A percentile compares a stretch with the other conserved stretches of the same genome.
Evolutionary conservation across 2,329 filamentous ascomycete genomes (phyloP).

Genomic region (Monilinia vaccinii-corymbosi): DNA sequence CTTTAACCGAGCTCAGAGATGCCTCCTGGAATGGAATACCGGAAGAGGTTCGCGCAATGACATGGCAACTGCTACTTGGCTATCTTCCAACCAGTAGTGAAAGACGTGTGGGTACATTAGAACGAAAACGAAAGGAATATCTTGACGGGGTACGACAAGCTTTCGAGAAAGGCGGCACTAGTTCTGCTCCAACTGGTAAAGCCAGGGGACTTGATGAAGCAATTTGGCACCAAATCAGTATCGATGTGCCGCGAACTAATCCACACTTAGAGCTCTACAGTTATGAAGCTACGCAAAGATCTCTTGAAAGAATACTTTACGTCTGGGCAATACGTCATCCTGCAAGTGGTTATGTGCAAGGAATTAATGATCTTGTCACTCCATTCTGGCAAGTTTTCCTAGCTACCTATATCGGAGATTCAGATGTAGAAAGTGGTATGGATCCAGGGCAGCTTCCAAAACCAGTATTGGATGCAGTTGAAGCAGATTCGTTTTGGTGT

Average conservation of each 20-base stretch:
- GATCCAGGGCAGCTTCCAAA: slow-evolving; percentile 89
- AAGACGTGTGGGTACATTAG: slow-evolving; percentile 76
- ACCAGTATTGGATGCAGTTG: slow-evolving; percentile 87
- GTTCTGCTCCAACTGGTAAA: slow-evolving; percentile 35
- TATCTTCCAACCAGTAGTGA: slow-evolving; percentile 97
- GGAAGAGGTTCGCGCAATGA: slow-evolving; percentile 92
- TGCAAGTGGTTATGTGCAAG: slow-evolving; percentile 94
- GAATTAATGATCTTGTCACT: slow-evolving; percentile 95
- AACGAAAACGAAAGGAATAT: slow-evolving; percentile 94
- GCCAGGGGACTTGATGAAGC: slow-evolving; percentile 76
- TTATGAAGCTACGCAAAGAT: slow-evolving; percentile 92
- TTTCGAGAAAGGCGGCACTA: slow-evolving; percentile 55
- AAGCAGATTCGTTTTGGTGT: slow-evolving; percentile 98
- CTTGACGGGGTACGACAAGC: slow-evolving; percentile 76
- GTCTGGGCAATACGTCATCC: slow-evolving; percentile 97
- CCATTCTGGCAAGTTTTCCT: slow-evolving; percentile 98
- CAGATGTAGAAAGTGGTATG: slow-evolving; percentile 88
- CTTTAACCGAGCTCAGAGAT: slow-evolving; percentile 71
- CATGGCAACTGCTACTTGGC: slow-evolving; percentile 93
- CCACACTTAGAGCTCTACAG: slow-evolving; percentile 91
- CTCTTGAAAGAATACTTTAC: slow-evolving; percentile 88
- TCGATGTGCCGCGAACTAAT: slow-evolving; percentile 92
- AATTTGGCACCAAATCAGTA: slow-evolving; percentile 99
- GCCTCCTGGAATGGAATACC: slow-evolving; percentile 92
- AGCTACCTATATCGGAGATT: slow-evolving; percentile 88